Evolutionary conservation across 768 basidiomycete species (phyloP).

Genomic region (Coprinellus micaceus): DNA sequence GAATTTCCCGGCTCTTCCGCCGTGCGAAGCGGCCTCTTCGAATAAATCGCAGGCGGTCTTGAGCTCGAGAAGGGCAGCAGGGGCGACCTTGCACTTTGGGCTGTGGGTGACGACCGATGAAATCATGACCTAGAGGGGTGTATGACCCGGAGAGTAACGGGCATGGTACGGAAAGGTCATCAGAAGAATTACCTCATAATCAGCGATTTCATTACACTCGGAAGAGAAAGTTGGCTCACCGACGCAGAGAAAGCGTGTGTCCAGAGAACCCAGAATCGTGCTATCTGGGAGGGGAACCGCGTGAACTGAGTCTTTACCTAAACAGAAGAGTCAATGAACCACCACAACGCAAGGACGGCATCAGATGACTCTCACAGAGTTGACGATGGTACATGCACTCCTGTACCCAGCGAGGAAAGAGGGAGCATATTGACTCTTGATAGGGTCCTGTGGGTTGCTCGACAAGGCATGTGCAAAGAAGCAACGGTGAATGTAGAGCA

Average conservation of each 20-base stretch:
- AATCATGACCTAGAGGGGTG: constrained; percentile 60
- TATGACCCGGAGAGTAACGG: too few relatives aligned
- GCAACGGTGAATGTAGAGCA: constrained; percentile 70
- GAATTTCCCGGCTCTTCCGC: constrained; percentile 69
- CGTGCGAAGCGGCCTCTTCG: constrained; percentile 54
- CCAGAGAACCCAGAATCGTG: constrained; percentile 71
- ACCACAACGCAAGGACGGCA: too few relatives aligned
- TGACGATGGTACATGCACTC: constrained; percentile 58
- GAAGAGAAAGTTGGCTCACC: constrained; percentile 32
- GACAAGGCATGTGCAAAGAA: constrained; percentile 73
- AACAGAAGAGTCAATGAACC: too few relatives aligned
- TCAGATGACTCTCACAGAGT: too few relatives aligned
- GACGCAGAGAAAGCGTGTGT: constrained; percentile 67
- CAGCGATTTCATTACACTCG: not conserved
- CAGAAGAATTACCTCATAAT: constrained; percentile 2
- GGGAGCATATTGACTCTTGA: constrained; percentile 63
- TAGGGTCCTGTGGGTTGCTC: constrained; percentile 61
- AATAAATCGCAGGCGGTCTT: constrained; percentile 62
- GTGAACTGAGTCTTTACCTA: constrained; percentile 47
- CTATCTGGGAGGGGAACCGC: constrained; percentile 53
- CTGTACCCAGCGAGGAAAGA: constrained; percentile 68
- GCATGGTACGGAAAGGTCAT: not conserved
- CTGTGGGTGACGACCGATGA: constrained; percentile 74
- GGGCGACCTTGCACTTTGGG: constrained; percentile 62
- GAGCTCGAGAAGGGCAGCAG: constrained; percentile 66